Conservation (phyloP, 371 early-diverging fungal species). For the Mucor sp. region DNA sequence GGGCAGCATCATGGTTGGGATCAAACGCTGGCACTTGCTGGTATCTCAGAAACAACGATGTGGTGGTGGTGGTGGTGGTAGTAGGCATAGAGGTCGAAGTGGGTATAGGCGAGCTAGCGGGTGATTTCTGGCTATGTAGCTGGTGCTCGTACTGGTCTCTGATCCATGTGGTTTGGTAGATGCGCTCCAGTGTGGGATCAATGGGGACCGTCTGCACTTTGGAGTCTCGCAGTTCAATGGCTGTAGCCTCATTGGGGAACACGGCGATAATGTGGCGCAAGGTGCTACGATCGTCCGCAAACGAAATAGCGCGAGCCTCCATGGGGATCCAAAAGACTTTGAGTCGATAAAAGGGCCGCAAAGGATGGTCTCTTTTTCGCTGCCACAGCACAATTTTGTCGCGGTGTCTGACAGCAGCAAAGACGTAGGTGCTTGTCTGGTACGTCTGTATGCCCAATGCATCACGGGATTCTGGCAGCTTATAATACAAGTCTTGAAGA, state of each 20-base stretch:
- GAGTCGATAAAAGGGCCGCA: conserved; percentile 31
- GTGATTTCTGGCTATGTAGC: conserved; percentile 1
- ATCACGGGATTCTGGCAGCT: conserved; percentile 43
- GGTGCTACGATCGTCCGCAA: conserved; percentile 49
- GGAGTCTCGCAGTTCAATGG: conserved; percentile 40
- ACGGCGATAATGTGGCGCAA: conserved; percentile 41
- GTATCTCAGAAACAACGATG: conserved; percentile 4
- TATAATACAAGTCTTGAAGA: conserved; percentile 42
- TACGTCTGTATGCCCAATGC: conserved; percentile 31
- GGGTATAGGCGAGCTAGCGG: conserved; percentile 9
- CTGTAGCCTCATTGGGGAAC: conserved; percentile 39
- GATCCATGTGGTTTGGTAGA: conserved; percentile 30
- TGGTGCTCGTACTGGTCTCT: conserved; percentile 33
- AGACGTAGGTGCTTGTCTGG: conserved; percentile 40
- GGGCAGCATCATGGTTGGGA: neutral
- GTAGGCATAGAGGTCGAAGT: conserved; percentile 1
- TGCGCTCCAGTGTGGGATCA: conserved; percentile 28
- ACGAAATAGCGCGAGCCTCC: conserved; percentile 37
- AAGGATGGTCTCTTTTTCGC: conserved; percentile 19
- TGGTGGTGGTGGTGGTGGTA: no score
- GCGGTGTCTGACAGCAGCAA: conserved; percentile 34
- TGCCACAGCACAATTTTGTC: conserved; percentile 51
- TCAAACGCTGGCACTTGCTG: neutral
- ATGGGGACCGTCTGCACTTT: conserved; percentile 39
- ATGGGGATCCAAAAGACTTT: conserved; percentile 50